These are phyloP conservation scores for Coemansia sp. DNA, from an alignment of 192 early-diverging fungal species.

Conservation along the genomic window DNA sequence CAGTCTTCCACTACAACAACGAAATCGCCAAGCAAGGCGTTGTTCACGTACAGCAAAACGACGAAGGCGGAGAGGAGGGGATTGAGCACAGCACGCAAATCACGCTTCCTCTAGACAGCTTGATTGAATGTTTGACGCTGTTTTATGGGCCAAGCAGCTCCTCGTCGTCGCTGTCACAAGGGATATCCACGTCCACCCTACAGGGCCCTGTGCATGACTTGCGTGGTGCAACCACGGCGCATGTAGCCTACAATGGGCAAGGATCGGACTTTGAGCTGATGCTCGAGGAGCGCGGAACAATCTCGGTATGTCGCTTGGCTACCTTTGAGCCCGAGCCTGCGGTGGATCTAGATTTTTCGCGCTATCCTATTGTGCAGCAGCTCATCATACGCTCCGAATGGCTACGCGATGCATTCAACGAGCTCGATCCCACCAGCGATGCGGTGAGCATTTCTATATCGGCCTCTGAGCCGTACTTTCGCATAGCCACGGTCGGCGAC, in stretches of 20 bases:
- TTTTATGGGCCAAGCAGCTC: conserved; percentile 38
- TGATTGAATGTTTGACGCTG: conserved; percentile 43
- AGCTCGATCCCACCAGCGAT: conserved; percentile 56
- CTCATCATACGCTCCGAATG: conserved; percentile 56
- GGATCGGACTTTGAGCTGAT: conserved; percentile 47
- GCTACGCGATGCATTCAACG: conserved; percentile 56
- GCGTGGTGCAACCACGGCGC: conserved; percentile 41
- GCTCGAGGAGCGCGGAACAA: conserved; percentile 55
- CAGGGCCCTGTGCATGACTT: conserved; percentile 1
- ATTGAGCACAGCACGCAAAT: conserved; percentile 20
- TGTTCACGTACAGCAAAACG: conserved; percentile 3
- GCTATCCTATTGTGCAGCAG: conserved; percentile 37
- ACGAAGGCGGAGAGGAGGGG: conserved; percentile 6
- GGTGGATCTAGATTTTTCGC: conserved; percentile 44
- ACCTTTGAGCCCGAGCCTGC: conserved; percentile 49
- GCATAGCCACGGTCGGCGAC: conserved; percentile 47
- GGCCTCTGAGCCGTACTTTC: conserved; percentile 48
- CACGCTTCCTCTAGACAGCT: conserved; percentile 35
- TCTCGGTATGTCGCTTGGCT: conserved; percentile 52
- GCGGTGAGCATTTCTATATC: conserved; percentile 43
- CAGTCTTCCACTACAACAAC: conserved; percentile 29
- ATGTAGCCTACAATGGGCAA: conserved; percentile 33
- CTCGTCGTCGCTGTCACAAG: neutral
- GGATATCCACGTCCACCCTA: conserved; percentile 1
- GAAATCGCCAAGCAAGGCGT: conserved; percentile 3